Evolutionary conservation across 2,329 filamentous ascomycete genomes (phyloP), one percentile per base, ranked within the genome.

Genomic region (Alternaria sp.): DNA sequence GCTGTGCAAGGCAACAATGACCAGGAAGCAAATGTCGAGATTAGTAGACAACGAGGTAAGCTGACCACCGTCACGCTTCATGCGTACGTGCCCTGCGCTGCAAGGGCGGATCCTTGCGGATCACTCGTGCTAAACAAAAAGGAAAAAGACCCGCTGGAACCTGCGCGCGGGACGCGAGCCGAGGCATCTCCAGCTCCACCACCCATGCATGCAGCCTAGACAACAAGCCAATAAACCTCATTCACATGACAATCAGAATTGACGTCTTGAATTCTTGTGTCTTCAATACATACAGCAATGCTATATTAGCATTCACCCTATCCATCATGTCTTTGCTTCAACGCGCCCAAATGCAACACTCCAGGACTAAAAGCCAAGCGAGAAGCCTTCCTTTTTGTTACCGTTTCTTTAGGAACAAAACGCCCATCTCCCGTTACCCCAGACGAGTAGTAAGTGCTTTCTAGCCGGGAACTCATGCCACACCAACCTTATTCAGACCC

Each of bases 401-500:
- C 44, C n/a, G 44, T 36, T 36, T 44, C n/a, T 28, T 38, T 39
- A 43, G n/a, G 32, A 39, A 2, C 38, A 12, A 41, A 41, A 54
- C n/a, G 34, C 34, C 41, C 41, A 16, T 36, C 26, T 30, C 44
- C 59, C 39, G 18, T 22, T 44, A 16, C 24, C 41, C 52, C 47
- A 18, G 24, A 44, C 18, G 44, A 32, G 42, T 12, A 6, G 7
- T 38, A 38, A 38, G 54, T 51, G 43, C 42, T 41, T 9, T 39
- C 54, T 49, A 57, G 51, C 26, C 52, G 5, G 12, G 32, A 24
- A 28, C 54, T 70, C 53, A 74, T 54, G 72, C 70, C 32, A 70
- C 67, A 7, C 74, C 72, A 55, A 76, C 76, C 68, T 79, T 79
- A 67, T 94, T 97, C 64, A 99, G 83, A 2, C 95, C 95, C 83